A percentile compares a stretch with the other conserved stretches of the same genome.
These are phyloP conservation scores for Aurantiochytrium sp. DNA, from an alignment of 108 stramenopile genomes.

Conservation along the genomic window DNA sequence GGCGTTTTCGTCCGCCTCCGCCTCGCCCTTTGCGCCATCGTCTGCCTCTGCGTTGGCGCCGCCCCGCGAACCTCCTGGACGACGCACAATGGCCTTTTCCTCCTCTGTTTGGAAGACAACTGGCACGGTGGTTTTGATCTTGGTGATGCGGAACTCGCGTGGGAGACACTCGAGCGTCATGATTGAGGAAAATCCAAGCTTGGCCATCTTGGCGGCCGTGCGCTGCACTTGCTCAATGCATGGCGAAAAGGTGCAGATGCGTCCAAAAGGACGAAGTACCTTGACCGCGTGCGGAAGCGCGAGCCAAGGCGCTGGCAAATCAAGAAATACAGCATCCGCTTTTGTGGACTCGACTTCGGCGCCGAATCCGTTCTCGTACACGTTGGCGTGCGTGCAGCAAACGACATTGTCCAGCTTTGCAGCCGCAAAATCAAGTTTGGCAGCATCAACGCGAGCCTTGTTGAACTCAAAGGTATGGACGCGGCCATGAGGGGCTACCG, in stretches of 20 bases:
- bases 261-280: conserved; percentile 59
- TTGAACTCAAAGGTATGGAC: conserved; percentile 86
- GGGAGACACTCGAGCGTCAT: conserved; percentile 75
- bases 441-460: conserved; percentile 63
- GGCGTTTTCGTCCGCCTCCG: background rate
- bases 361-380: background rate
- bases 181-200: conserved; percentile 66
- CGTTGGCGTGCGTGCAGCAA: background rate
- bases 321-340: conserved; percentile 82
- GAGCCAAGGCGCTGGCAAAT: conserved; percentile 86
- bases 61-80: background rate
- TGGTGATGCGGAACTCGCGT: conserved; percentile 67
- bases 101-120: background rate
- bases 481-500: conserved; percentile 75
- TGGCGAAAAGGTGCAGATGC: conserved; percentile 77
- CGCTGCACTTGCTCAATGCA: conserved; percentile 89
- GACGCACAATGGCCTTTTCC: background rate
- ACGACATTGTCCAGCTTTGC: background rate
- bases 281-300: conserved; percentile 73
- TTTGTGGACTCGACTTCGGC: background rate
- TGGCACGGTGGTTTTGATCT: conserved; percentile 2
- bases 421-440: conserved; percentile 61
- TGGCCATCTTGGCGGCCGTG: conserved; percentile 48
- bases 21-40: background rate
- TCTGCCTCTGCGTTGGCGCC: no score